Conservation (phyloP, 352 stramenopile species). For the Peronospora farinosa region DNA sequence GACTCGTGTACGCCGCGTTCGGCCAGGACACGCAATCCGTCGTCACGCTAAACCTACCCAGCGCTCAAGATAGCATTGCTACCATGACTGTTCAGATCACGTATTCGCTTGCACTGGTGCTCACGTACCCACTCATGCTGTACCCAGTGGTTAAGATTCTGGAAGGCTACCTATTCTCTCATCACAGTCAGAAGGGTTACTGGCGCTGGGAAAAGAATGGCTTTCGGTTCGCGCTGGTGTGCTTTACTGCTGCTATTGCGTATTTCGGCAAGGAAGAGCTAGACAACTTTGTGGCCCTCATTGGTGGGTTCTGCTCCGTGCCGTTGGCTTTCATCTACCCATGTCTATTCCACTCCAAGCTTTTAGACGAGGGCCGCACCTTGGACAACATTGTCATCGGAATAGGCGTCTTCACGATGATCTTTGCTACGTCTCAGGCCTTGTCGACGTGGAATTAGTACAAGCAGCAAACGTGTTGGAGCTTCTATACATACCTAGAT, state of each 20-base stretch:
- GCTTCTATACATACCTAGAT: slow-evolving; percentile 15
- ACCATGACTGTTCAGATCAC: slow-evolving; percentile 62
- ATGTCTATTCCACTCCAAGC: slow-evolving; percentile 54
- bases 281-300: slow-evolving; percentile 68
- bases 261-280: slow-evolving; percentile 62
- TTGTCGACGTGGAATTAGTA: slow-evolving; percentile 40
- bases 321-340: slow-evolving; percentile 69
- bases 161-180: slow-evolving; percentile 51
- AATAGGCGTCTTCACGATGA: slow-evolving; percentile 51
- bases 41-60: slow-evolving; percentile 54
- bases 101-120: slow-evolving; percentile 58
- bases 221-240: slow-evolving; percentile 56
- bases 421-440: slow-evolving; percentile 55
- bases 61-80: slow-evolving; percentile 38
- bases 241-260: slow-evolving; percentile 50
- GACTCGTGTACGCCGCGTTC: slow-evolving; percentile 51
- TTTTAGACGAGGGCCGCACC: slow-evolving; percentile 38
- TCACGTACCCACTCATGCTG: slow-evolving; percentile 69
- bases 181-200: slow-evolving; percentile 41
- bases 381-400: slow-evolving; percentile 43
- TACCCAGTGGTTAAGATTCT: slow-evolving; percentile 70
- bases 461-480: slow-evolving; percentile 11
- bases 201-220: slow-evolving; percentile 68
- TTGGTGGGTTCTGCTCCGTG: slow-evolving; percentile 67
- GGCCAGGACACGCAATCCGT: slow-evolving; percentile 48